These are phyloP conservation scores for Yamadazyma kanchanaburiensis DNA, from an alignment of 1,139 yeast species.

Conservation along the genomic window DNA sequence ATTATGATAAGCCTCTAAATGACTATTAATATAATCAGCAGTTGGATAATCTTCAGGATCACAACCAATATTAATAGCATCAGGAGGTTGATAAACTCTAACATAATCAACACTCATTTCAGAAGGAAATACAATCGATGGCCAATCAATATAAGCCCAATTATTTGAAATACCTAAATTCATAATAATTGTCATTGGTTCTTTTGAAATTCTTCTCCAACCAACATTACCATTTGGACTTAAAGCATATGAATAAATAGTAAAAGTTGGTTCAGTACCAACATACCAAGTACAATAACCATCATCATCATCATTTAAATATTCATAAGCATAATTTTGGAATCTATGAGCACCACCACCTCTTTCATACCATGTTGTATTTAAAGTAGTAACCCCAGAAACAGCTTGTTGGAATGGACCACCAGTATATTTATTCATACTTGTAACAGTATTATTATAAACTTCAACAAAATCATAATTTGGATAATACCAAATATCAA, in stretches of 20 bases:
- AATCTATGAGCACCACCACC: constrained; percentile 46
- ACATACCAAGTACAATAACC: constrained; percentile 86
- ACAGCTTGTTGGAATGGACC: constrained; percentile 87
- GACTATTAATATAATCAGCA: constrained; percentile 63
- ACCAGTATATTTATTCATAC: constrained; percentile 76
- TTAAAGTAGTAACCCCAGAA: constrained; percentile 68
- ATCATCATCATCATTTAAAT: constrained; percentile 55
- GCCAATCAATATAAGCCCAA: constrained; percentile 86
- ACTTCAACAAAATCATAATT: constrained; percentile 70
- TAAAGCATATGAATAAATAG: constrained; percentile 58
- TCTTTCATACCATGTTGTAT: constrained; percentile 71
- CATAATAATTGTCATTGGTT: constrained; percentile 80
- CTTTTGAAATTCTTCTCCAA: constrained; percentile 71
- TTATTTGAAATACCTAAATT: constrained; percentile 77
- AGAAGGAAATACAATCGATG: constrained; percentile 63
- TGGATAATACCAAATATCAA: constrained; percentile 82
- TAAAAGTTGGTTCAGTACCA: constrained; percentile 64
- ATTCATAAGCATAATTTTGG: constrained; percentile 80
- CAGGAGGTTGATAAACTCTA: constrained; percentile 71
- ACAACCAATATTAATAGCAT: constrained; percentile 54
- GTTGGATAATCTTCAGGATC: constrained; percentile 79
- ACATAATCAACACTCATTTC: constrained; percentile 70
- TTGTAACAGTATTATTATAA: constrained; percentile 56
- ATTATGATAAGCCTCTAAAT: constrained; percentile 60
- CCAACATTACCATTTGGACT: constrained; percentile 84